Evolutionary conservation across 345 rosid genomes (phyloP), one percentile per base, ranked within the genome.

Genomic region (Kandelia obovata): DNA sequence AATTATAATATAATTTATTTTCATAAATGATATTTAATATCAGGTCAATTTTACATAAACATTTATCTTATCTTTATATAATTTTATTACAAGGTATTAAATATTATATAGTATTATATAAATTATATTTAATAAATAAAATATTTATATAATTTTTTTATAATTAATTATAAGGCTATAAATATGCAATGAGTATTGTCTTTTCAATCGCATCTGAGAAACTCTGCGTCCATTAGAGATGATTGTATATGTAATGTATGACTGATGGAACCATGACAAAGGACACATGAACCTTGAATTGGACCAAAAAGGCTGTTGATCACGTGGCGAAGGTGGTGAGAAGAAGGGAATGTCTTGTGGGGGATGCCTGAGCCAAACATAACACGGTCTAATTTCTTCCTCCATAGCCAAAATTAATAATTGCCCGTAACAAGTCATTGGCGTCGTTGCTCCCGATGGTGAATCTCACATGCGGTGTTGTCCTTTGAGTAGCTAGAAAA

Each of bases 401-500:
- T 32, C 30, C 19, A 16, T 0, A 3, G 17, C 49, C 17, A 39
- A 39, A 39, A 39, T 43, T 13, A 43, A 43, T 43, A 43, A 13
- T 11, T 39, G 49, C 49, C 17, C 49, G 13, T 15, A 13, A 43
- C 5, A 15, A 0, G 19, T 0, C 49, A 43, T 43, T 56, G 72
- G 68, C 53, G 30, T 47, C 13, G 23, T 26, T 63, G 43, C 61
- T 67, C 67, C 61, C 37, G 71, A 10, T 30, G 35, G 37, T 4
- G 43, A 46, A 73, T 68, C 57, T 46, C n/a, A 27, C 87, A 84
- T 79, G 83, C 73, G 87, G 65, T 25, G 0, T 20, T 79, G 85
- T 73, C 80, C 57, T 49, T 58, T 34, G n/a, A 67, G 69, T 35
- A 70, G 79, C 66, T 62, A 31, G 39, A 58, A 28, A 11, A 31